Conservation (phyloP, 257 asterid genomes). For the Eucommia ulmoides region DNA sequence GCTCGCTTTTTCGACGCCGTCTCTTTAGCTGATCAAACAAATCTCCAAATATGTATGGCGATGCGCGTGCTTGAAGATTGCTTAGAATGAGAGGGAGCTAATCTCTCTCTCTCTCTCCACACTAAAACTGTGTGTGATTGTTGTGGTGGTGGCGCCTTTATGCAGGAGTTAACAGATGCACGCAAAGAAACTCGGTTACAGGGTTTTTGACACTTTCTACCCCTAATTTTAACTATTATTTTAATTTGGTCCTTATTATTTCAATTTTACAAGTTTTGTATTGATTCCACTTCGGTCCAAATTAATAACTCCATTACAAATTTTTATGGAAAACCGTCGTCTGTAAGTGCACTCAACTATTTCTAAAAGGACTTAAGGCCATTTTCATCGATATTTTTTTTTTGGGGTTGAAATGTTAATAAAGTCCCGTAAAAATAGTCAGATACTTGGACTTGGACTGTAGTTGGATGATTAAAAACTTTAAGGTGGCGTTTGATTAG, state of each 20-base stretch:
- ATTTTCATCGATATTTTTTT: too few relatives aligned
- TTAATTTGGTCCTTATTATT: background rate
- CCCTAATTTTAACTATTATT: background rate
- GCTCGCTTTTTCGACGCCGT: background rate
- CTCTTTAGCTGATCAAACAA: background rate
- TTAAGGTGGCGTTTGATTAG: too few relatives aligned
- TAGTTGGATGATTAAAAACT: too few relatives aligned
- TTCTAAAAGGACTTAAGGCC: too few relatives aligned
- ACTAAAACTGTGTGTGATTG: background rate
- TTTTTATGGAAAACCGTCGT: too few relatives aligned
- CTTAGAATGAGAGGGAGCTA: background rate
- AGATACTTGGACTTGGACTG: too few relatives aligned
- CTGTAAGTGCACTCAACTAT: too few relatives aligned
- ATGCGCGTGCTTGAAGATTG: background rate
- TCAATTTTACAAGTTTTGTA: background rate
- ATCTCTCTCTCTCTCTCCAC: background rate
- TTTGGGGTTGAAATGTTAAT: too few relatives aligned
- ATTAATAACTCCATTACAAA: background rate
- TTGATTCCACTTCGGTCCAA: background rate
- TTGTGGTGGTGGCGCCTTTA: background rate
- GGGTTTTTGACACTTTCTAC: background rate
- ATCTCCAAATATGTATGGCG: background rate
- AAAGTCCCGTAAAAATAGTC: too few relatives aligned
- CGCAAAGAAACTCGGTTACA: background rate
- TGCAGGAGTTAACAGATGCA: background rate